Percentiles rank a stretch among this genome's conserved stretches.
Conservation (phyloP, 371 early-diverging fungal species). For the Quaeritorhiza haematococci region DNA sequence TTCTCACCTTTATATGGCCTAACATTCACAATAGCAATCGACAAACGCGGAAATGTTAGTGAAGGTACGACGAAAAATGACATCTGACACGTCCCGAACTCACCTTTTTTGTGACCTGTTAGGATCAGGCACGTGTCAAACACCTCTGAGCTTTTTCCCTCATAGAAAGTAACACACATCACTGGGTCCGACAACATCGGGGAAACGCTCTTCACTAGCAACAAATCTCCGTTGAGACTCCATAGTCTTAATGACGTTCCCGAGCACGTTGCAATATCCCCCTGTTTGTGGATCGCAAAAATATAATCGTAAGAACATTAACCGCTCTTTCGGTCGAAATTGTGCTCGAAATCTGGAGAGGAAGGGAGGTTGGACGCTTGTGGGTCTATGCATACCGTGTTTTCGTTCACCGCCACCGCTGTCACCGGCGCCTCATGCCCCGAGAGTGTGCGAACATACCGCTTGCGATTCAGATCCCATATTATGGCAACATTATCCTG, state of each 20-base stretch:
- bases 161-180: slow-evolving; percentile 39
- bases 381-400: slow-evolving; percentile 25
- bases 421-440: slow-evolving; percentile 58
- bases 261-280: slow-evolving; percentile 68
- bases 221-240: slow-evolving; percentile 70
- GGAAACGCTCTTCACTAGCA: slow-evolving; percentile 49
- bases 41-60: no score
- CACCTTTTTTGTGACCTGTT: slow-evolving; percentile 57
- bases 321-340: no score
- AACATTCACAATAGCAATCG: no score
- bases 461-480: slow-evolving; percentile 70
- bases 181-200: slow-evolving; percentile 52
- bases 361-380: no score
- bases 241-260: slow-evolving; percentile 56
- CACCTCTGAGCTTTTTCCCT: slow-evolving; percentile 47
- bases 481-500: slow-evolving; percentile 66
- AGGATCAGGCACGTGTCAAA: slow-evolving; percentile 40
- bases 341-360: no score
- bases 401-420: slow-evolving; percentile 49
- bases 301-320: no score
- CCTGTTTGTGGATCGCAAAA: slow-evolving; percentile 27
- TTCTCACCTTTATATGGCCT: no score
- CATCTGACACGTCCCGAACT: no score
- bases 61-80: no score
- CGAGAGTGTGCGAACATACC: slow-evolving; percentile 56